Percentiles rank a stretch among this genome's conserved stretches.
phyloP scores from a whole-genome alignment of 257 asterid species.

The Ligustrum vulgare region DNA sequence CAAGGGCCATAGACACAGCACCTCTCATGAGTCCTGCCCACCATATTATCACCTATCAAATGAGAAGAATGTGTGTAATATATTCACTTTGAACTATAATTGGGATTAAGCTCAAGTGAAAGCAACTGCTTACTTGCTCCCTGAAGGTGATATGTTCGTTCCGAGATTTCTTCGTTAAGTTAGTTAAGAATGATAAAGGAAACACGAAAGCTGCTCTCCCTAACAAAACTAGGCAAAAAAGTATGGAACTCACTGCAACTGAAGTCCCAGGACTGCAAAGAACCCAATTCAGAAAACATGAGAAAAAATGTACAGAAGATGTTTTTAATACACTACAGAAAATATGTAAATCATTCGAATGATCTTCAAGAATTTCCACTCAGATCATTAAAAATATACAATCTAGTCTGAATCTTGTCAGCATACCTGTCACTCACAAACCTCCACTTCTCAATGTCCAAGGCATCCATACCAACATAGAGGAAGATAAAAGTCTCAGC shows the following conservation, averaged over 20 bases:
- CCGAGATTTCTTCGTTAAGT: slow-evolving; percentile 36
- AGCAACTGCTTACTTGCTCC: slow-evolving; percentile 35
- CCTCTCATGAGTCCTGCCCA: slow-evolving; percentile 54
- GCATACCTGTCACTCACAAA: slow-evolving; percentile 36
- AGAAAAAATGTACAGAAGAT: background rate
- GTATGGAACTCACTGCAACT: slow-evolving; percentile 35
- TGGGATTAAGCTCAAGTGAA: background rate
- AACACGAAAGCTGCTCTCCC: slow-evolving; percentile 52
- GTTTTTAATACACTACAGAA: too few relatives aligned
- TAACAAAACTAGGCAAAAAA: slow-evolving; percentile 32
- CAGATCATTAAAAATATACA: background rate
- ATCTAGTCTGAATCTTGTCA: background rate
- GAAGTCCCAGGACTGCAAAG: slow-evolving; percentile 41
- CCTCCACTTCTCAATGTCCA: slow-evolving; percentile 48
- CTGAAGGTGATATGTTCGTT: slow-evolving; percentile 29
- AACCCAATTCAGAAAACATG: background rate
- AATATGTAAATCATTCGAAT: background rate
- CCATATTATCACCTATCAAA: slow-evolving; percentile 42
- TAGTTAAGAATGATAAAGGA: slow-evolving; percentile 38
- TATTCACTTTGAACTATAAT: background rate
- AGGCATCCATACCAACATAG: slow-evolving; percentile 52
- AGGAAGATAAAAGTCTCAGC: slow-evolving; percentile 49
- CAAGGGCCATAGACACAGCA: slow-evolving; percentile 48
- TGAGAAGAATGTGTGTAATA: background rate
- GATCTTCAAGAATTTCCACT: background rate